A percentile compares a stretch with the other conserved stretches of the same genome.
phyloP scores from a whole-genome alignment of 78 protist species.

The Dictyostelium firmibasis region DNA sequence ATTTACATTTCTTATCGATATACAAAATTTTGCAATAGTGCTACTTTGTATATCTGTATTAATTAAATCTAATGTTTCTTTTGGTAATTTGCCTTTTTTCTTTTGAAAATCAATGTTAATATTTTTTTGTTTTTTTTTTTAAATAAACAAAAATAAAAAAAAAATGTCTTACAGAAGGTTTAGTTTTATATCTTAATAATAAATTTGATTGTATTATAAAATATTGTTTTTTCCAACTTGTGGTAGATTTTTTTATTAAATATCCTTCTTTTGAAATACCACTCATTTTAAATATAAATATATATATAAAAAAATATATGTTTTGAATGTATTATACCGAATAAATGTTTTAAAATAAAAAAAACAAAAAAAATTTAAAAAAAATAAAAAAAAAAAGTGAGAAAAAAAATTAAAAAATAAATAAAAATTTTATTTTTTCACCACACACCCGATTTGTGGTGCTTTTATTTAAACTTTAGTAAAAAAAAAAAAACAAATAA shows the following conservation, averaged over 20 bases:
- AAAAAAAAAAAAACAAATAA: no score
- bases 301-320: background rate
- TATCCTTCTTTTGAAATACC: slow-evolving; percentile 37
- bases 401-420: no score
- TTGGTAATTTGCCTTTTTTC: background rate
- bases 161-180: slow-evolving; percentile 8
- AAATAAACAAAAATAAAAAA: background rate
- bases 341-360: background rate
- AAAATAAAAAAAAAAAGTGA: background rate
- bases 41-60: background rate
- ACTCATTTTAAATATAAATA: background rate
- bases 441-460: no score
- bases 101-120: no score
- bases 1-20: slow-evolving; percentile 17
- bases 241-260: slow-evolving; percentile 11
- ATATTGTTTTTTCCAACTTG: slow-evolving; percentile 31
- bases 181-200: slow-evolving; percentile 41
- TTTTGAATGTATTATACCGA: no score
- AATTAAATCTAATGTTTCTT: slow-evolving; percentile 37
- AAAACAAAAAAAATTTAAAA: background rate
- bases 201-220: slow-evolving; percentile 58
- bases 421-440: no score
- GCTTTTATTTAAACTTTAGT: no score
- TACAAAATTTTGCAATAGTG: slow-evolving; percentile 1
- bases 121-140: no score